These are phyloP conservation scores for Plasmodium relictum DNA, from an alignment of 169 alveolate genomes.

Conservation along the genomic window DNA sequence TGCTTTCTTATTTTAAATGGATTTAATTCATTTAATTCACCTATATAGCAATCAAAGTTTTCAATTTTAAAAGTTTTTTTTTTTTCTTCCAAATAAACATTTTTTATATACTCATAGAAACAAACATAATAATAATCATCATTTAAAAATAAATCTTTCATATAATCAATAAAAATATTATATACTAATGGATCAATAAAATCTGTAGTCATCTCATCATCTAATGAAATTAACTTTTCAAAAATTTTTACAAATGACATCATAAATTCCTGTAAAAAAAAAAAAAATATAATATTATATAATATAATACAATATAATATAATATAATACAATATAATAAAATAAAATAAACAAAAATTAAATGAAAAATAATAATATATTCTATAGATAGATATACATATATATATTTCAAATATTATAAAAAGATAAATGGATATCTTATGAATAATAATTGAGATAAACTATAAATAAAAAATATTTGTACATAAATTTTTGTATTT, in stretches of 20 bases:
- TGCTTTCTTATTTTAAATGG: constrained; percentile 27
- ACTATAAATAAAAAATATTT: not conserved
- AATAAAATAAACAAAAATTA: not conserved
- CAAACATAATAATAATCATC: constrained; percentile 70
- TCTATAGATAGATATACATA: not conserved
- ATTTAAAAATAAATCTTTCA: constrained; percentile 48
- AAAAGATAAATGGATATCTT: not conserved
- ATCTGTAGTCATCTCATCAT: constrained; percentile 22
- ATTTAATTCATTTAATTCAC: constrained; percentile 46
- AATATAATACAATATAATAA: not conserved
- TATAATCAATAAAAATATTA: constrained; percentile 34
- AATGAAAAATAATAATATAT: not conserved
- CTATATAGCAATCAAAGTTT: constrained; percentile 27
- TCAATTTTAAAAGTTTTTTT: constrained; percentile 10
- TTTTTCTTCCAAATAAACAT: constrained; percentile 15
- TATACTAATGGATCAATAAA: constrained; percentile 48
- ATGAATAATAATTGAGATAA: not conserved
- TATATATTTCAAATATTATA: not conserved
- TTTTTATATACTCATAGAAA: constrained; percentile 62
- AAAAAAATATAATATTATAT: not conserved
- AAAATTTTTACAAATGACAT: constrained; percentile 53
- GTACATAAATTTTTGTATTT: not conserved
- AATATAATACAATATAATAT: not conserved
- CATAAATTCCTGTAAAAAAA: constrained; percentile 55
- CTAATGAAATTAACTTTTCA: constrained; percentile 41